phyloP scores from a whole-genome alignment of 805 yeast genomes.

The Lachancea dasiensis region DNA sequence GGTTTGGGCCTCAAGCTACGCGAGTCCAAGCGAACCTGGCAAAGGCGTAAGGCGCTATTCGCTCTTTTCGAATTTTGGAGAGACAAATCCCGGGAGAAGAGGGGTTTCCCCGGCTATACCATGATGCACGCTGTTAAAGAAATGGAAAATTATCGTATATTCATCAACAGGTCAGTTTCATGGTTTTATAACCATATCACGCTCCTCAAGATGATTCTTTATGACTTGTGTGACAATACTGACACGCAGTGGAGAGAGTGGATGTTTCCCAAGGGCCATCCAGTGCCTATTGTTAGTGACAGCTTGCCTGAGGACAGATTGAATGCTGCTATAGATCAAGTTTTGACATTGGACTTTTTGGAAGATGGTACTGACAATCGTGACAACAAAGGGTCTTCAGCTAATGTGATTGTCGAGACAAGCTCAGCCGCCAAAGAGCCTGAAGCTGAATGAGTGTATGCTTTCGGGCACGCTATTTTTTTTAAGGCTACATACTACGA shows the following conservation, averaged over 20 bases:
- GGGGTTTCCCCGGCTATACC: slow-evolving; percentile 26
- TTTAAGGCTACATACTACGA: not conserved
- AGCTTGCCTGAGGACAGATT: slow-evolving; percentile 23
- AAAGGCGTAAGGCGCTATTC: slow-evolving; percentile 32
- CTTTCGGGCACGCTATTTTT: not conserved
- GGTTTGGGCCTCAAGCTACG: slow-evolving; percentile 28
- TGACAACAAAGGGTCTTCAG: slow-evolving; percentile 21
- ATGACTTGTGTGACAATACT: slow-evolving; percentile 31
- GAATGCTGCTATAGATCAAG: slow-evolving; percentile 25
- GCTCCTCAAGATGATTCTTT: slow-evolving; percentile 31
- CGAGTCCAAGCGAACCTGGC: slow-evolving; percentile 35
- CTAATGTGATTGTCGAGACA: not conserved
- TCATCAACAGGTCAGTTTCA: slow-evolving; percentile 33
- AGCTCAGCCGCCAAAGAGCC: not conserved
- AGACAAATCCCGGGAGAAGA: slow-evolving; percentile 31
- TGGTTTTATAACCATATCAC: slow-evolving; percentile 36
- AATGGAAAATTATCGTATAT: slow-evolving; percentile 33
- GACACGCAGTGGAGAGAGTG: slow-evolving; percentile 34
- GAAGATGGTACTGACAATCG: slow-evolving; percentile 28
- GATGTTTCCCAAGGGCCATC: slow-evolving; percentile 28
- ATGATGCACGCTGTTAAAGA: slow-evolving; percentile 33
- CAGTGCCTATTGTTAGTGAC: slow-evolving; percentile 26
- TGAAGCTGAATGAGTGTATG: not conserved
- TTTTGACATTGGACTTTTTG: slow-evolving; percentile 26
- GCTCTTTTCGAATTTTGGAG: slow-evolving; percentile 34